phyloP scores from a whole-genome alignment of 2,329 filamentous ascomycete genomes.

The Colletotrichum paranaense region DNA sequence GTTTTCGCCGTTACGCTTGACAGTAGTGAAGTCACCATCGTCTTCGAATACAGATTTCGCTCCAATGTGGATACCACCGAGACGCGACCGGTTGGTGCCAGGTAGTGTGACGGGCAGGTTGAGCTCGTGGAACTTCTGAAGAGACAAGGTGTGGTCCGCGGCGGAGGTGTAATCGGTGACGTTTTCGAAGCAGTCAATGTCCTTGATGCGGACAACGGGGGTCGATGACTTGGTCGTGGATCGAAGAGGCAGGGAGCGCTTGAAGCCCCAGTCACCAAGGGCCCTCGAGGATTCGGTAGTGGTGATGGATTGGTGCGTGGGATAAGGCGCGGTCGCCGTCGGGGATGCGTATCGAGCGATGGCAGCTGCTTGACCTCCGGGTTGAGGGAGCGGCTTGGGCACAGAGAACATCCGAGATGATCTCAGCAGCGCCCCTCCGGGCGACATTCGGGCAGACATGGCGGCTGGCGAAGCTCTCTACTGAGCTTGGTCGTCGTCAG shows the following conservation, averaged over 20 bases:
- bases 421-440: slow-evolving; percentile 79
- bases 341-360: slow-evolving; percentile 66
- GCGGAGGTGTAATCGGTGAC: slow-evolving; percentile 90
- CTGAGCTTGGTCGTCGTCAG: slow-evolving; percentile 29
- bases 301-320: slow-evolving; percentile 85
- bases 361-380: slow-evolving; percentile 61
- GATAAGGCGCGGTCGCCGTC: slow-evolving; percentile 80
- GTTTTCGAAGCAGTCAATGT: slow-evolving; percentile 86
- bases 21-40: slow-evolving; percentile 63
- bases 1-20: slow-evolving; percentile 36
- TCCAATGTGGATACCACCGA: slow-evolving; percentile 32
- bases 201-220: slow-evolving; percentile 80
- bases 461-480: slow-evolving; percentile 36
- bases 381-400: slow-evolving; percentile 77
- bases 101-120: slow-evolving; percentile 75
- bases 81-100: slow-evolving; percentile 21
- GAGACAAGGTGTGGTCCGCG: slow-evolving; percentile 81
- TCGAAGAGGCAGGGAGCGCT: slow-evolving; percentile 82
- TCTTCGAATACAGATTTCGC: slow-evolving; percentile 70
- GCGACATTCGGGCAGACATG: slow-evolving; percentile 56
- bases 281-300: slow-evolving; percentile 78
- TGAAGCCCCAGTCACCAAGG: slow-evolving; percentile 92
- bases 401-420: slow-evolving; percentile 91
- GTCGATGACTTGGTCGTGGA: slow-evolving; percentile 78
- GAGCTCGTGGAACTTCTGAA: slow-evolving; percentile 89